Percentiles rank a stretch among this genome's conserved stretches.
Evolutionary conservation across 352 stramenopile genomes (phyloP).

Genomic region (Phytophthora syringae): DNA sequence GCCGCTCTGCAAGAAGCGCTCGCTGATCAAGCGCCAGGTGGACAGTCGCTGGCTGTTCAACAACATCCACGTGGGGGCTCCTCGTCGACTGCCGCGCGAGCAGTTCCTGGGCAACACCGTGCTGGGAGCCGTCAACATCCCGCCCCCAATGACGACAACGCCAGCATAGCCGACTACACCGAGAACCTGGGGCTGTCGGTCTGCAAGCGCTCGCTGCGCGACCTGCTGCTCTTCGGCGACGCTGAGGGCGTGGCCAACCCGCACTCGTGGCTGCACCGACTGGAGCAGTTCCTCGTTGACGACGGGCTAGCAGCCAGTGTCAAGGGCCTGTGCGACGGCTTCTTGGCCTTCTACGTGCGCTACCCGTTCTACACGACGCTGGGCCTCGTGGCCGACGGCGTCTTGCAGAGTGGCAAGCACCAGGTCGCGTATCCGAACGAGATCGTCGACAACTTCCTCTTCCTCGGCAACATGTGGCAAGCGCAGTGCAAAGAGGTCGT

Average conservation of each 20-base stretch:
- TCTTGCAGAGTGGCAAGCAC: conserved; percentile 38
- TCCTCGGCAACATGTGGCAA: conserved; percentile 82
- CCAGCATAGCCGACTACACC: conserved; percentile 18
- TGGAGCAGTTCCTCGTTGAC: conserved; percentile 52
- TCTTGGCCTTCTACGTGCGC: conserved; percentile 44
- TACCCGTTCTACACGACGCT: conserved; percentile 77
- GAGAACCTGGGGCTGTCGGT: conserved; percentile 33
- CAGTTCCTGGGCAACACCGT: conserved; percentile 50
- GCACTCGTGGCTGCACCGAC: conserved; percentile 40
- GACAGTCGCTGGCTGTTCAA: conserved; percentile 79
- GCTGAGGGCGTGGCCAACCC: conserved; percentile 27
- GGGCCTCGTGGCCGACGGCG: conserved; percentile 22
- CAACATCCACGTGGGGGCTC: conserved; percentile 68
- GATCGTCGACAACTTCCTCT: conserved; percentile 67
- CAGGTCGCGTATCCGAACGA: conserved; percentile 79
- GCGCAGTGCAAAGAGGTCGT: conserved; percentile 60
- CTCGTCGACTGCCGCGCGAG: conserved; percentile 61
- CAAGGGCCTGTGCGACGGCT: conserved; percentile 48
- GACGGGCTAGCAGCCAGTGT: conserved; percentile 56
- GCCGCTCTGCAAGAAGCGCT: conserved; percentile 18
- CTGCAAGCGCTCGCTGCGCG: conserved; percentile 49
- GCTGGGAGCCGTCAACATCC: conserved; percentile 58
- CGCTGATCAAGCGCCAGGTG: conserved; percentile 35
- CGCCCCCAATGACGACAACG: conserved; percentile 42
- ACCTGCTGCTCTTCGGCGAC: conserved; percentile 63